Evolutionary conservation across 768 basidiomycete genomes (phyloP).

Genomic region (Russula olivacea): DNA sequence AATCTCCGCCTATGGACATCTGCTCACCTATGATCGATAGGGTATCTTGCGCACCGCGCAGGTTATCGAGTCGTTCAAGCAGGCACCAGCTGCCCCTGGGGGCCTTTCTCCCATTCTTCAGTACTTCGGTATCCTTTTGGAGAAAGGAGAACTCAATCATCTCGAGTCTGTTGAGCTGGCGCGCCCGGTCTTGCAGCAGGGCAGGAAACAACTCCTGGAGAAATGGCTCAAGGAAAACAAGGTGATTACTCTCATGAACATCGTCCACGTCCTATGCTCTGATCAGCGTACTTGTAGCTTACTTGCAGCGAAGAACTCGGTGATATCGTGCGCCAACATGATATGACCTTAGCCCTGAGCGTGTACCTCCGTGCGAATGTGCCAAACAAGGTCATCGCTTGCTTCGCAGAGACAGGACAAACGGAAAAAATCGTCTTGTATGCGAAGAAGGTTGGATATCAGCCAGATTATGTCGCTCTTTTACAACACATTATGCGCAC

Average conservation of each 20-base stretch:
- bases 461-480: constrained; percentile 86
- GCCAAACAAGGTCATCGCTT: constrained; percentile 97
- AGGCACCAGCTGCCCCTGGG: constrained; percentile 84
- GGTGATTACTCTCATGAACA: constrained; percentile 38
- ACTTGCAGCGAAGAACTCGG: constrained; percentile 98
- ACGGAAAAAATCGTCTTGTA: constrained; percentile 97
- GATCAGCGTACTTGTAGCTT: constrained; percentile 46
- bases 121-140: constrained; percentile 97
- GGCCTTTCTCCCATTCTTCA: constrained; percentile 93
- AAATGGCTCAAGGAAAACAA: constrained; percentile 99
- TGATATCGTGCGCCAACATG: constrained; percentile 89
- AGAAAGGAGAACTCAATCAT: constrained; percentile 97
- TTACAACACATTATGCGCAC: constrained; percentile 95
- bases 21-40: constrained; percentile 34
- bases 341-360: constrained; percentile 95
- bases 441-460: constrained; percentile 93
- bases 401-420: constrained; percentile 98
- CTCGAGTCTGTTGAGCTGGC: constrained; percentile 94
- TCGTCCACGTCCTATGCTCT: not conserved
- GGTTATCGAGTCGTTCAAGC: constrained; percentile 97
- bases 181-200: constrained; percentile 91
- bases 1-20: constrained; percentile 10
- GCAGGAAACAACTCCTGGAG: constrained; percentile 92
- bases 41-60: constrained; percentile 92
- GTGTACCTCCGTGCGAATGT: constrained; percentile 97